Evolutionary conservation across 1,139 yeast species (phyloP), one percentile per base, ranked within the genome.

Genomic region (Protomyces macrosporus): DNA sequence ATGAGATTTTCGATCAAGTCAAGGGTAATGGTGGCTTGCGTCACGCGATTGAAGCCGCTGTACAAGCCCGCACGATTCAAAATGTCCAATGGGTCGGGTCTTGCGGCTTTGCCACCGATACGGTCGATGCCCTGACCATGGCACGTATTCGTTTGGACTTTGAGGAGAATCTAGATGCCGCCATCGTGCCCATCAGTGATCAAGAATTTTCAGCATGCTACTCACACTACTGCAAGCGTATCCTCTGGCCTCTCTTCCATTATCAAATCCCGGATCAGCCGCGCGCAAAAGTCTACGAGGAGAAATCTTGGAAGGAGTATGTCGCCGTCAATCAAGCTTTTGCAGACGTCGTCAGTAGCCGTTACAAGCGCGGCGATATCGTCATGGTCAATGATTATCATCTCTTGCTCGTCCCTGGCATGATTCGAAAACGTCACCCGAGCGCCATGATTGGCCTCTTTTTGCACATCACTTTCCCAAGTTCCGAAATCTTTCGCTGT

Each of bases 381-480:
- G 81, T 93, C 65, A 93, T 98, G 98, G 80, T 93, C 66, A 96
- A 93, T 73, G 98, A 93, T 76, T 93, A 93, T 73, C 98, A 93
- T 75, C 78, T 93, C 67, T 79, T 93, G 75, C 78, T 93, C 51
- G 91, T 90, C 0, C 98, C 98, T 0, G 81, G 81, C 66, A 86
- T 93, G 95, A 80, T 93, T 5, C 81, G 97, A 68, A 81, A 84
- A 65, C 77, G 81, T 68, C 75, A 90, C 33, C 97, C 97, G 12
- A 75, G 83, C 66, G 98, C 96, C 3, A 85, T 88, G 69, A 90
- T 95, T 70, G 98, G 97, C 0, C 86, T 93, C 70, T 93, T 90
- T 75, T 78, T 93, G 65, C 98, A 95, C 72, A 90, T 93, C 32
- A 88, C 98, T 0, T 93, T 93, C 78, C 98, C 98, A 6, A 88